These are phyloP conservation scores for Boletus rubroflammeus DNA, from an alignment of 768 basidiomycete species.

Conservation along the genomic window DNA sequence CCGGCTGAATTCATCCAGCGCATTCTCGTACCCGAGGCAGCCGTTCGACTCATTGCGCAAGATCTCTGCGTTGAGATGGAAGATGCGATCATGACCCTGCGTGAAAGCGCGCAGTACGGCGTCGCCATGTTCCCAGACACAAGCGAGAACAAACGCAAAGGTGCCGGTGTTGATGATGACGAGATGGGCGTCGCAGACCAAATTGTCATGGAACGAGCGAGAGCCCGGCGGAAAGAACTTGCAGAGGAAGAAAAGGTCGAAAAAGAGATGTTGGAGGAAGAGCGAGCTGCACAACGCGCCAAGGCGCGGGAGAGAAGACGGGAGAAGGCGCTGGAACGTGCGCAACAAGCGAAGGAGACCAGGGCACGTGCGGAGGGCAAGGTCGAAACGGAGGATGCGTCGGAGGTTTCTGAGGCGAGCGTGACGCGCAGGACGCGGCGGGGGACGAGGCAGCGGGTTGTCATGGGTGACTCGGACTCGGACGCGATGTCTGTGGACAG, in stretches of 20 bases:
- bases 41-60: conserved; percentile 74
- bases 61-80: conserved; percentile 53
- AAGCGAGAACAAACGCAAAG: conserved; percentile 25
- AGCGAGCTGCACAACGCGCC: conserved; percentile 21
- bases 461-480: conserved; percentile 17
- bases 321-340: conserved; percentile 23
- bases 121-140: conserved; percentile 76
- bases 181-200: conserved; percentile 36
- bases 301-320: conserved; percentile 14
- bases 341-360: conserved; percentile 8
- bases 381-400: neutral
- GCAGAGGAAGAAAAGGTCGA: conserved; percentile 40
- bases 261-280: conserved; percentile 23
- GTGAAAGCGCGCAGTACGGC: conserved; percentile 79
- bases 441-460: neutral
- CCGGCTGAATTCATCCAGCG: conserved; percentile 75
- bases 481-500: conserved; percentile 32
- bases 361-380: neutral
- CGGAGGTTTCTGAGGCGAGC: conserved; percentile 9
- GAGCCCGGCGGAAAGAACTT: conserved; percentile 38
- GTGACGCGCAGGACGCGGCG: conserved; percentile 2
- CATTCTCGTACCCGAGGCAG: conserved; percentile 88
- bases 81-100: conserved; percentile 55
- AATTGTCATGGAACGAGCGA: conserved; percentile 44
- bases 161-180: conserved; percentile 36